These are phyloP conservation scores for Crassisporium funariophilum DNA, from an alignment of 768 basidiomycete genomes.

Conservation along the genomic window DNA sequence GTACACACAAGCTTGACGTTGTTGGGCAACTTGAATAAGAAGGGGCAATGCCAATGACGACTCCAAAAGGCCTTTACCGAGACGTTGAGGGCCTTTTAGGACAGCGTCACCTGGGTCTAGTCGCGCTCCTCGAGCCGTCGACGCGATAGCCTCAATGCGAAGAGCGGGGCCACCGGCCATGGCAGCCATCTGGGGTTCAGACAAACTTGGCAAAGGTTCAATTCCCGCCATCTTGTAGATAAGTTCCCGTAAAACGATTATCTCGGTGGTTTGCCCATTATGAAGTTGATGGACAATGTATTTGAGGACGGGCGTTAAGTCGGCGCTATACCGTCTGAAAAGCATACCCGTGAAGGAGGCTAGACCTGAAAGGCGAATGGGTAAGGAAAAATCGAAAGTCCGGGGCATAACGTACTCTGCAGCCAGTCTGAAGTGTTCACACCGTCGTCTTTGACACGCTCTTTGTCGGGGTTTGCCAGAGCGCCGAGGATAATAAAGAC, in stretches of 20 bases:
- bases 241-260: constrained; percentile 88
- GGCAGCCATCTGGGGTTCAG: constrained; percentile 83
- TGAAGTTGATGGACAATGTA: constrained; percentile 92
- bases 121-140: constrained; percentile 70
- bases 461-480: constrained; percentile 79
- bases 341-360: constrained; percentile 93
- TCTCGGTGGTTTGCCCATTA: constrained; percentile 80
- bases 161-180: constrained; percentile 91
- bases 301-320: constrained; percentile 80
- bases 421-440: constrained; percentile 91
- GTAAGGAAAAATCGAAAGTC: constrained; percentile 3
- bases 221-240: constrained; percentile 97
- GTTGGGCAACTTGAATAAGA: constrained; percentile 89
- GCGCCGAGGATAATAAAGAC: constrained; percentile 87
- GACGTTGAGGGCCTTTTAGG: constrained; percentile 65
- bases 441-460: constrained; percentile 87
- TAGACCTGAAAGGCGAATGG: constrained; percentile 57
- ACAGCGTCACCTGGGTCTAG: constrained; percentile 66
- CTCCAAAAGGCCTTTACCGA: constrained; percentile 68
- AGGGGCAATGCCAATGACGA: constrained; percentile 82
- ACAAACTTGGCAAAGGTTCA: constrained; percentile 85
- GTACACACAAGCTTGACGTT: constrained; percentile 83
- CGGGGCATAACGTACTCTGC: constrained; percentile 64
- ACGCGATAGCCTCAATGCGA: constrained; percentile 87
- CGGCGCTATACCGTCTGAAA: constrained; percentile 83